Evolutionary conservation across 2,329 filamentous ascomycete species (phyloP).

Genomic region (Trichoderma endophyticum): DNA sequence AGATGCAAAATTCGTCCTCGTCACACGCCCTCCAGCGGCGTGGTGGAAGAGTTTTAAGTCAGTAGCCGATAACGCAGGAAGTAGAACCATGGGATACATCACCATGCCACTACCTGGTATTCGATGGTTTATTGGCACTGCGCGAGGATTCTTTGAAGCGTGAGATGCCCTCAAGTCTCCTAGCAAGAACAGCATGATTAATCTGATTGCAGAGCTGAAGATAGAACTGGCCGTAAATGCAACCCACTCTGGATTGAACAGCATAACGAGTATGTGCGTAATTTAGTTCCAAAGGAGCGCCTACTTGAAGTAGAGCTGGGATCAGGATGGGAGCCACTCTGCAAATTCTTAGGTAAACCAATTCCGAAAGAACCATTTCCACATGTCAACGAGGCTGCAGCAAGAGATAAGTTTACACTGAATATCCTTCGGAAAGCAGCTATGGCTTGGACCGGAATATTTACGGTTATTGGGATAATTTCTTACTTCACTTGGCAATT

Average conservation of each 20-base stretch:
- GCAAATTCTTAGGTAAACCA: conserved; percentile 34
- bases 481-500: neutral
- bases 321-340: conserved; percentile 38
- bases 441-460: neutral
- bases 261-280: conserved; percentile 19
- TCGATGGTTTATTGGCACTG: neutral
- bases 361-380: conserved; percentile 29
- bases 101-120: neutral
- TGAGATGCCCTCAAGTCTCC: neutral
- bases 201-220: neutral
- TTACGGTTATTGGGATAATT: neutral
- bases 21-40: neutral
- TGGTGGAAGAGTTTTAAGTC: neutral
- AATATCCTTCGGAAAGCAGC: neutral
- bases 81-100: neutral
- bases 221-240: neutral
- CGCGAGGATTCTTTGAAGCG: neutral
- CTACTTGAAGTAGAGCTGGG: conserved; percentile 32
- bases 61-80: neutral
- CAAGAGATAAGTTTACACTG: neutral
- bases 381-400: conserved; percentile 29
- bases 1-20: neutral
- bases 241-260: neutral
- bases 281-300: conserved; percentile 15
- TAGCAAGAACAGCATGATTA: neutral